A percentile compares a stretch with the other conserved stretches of the same genome.
Evolutionary conservation across 192 early-diverging fungal species (phyloP).

Genomic region (Coemansia sp.): DNA sequence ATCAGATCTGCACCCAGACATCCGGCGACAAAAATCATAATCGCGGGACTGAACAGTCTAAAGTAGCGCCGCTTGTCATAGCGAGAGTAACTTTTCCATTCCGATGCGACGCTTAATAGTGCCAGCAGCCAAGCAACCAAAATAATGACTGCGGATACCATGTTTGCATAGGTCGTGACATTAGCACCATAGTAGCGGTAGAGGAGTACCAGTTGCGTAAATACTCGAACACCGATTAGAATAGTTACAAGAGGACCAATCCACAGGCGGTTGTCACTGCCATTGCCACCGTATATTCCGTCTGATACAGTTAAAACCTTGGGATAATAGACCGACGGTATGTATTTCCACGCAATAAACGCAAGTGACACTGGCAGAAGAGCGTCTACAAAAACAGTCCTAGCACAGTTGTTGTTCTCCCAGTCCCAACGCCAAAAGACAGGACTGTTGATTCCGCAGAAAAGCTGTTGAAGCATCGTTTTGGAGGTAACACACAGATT

Average conservation of each 20-base stretch:
- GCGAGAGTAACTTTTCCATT: conserved; percentile 11
- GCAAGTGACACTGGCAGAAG: conserved; percentile 9
- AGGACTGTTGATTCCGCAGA: neutral
- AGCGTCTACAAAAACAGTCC: conserved; percentile 15
- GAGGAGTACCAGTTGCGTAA: conserved; percentile 8
- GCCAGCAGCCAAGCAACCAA: conserved; percentile 7
- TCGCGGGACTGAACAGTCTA: conserved; percentile 18
- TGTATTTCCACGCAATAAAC: conserved; percentile 11
- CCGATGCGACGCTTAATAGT: neutral
- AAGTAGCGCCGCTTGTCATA: conserved; percentile 8
- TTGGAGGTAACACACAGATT: neutral
- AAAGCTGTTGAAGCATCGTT: neutral
- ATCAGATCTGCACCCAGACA: neutral
- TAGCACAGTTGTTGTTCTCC: conserved; percentile 14
- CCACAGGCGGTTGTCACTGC: conserved; percentile 33
- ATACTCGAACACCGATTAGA: conserved; percentile 4
- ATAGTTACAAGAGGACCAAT: conserved; percentile 23
- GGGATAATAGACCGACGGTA: neutral
- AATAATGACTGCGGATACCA: neutral
- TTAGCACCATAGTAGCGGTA: neutral
- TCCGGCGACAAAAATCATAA: conserved; percentile 3
- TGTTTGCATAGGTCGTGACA: neutral
- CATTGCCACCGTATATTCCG: neutral
- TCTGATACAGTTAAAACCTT: neutral
- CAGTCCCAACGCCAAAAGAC: conserved; percentile 35